A percentile compares a stretch with the other conserved stretches of the same genome.
Evolutionary conservation across 441 rosid species (phyloP).

Genomic region (Brassica hybrid): DNA sequence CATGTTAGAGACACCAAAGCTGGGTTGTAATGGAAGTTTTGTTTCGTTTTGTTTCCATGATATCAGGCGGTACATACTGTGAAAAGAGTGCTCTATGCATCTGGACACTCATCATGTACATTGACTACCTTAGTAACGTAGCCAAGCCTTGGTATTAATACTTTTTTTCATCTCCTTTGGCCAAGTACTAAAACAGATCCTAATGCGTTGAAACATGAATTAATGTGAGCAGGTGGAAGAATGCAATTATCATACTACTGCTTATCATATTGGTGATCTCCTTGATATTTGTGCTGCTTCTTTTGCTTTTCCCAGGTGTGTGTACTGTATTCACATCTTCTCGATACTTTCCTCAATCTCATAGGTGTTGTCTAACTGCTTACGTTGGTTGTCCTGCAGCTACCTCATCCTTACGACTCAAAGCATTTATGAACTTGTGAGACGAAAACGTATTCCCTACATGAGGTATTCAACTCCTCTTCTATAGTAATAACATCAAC

Average conservation of each 20-base stretch:
- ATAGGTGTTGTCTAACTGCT: slow-evolving; percentile 5
- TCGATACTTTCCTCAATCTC: neutral
- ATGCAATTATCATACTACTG: slow-evolving; percentile 67
- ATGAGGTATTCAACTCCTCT: slow-evolving; percentile 59
- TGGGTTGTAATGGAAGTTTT: neutral
- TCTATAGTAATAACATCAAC: slow-evolving; percentile 10
- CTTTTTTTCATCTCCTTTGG: slow-evolving; percentile 20
- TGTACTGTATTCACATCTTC: slow-evolving; percentile 19
- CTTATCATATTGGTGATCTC: slow-evolving; percentile 63
- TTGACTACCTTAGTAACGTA: slow-evolving; percentile 69
- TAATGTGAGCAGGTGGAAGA: slow-evolving; percentile 84
- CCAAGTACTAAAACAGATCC: slow-evolving; percentile 6
- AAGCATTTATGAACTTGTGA: slow-evolving; percentile 95
- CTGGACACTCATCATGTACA: slow-evolving; percentile 86
- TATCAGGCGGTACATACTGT: slow-evolving; percentile 84
- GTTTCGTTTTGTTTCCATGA: slow-evolving; percentile 5
- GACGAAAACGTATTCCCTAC: slow-evolving; percentile 88
- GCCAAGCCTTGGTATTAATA: slow-evolving; percentile 68
- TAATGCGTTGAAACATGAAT: slow-evolving; percentile 18
- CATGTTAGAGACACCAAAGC: neutral
- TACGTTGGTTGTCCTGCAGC: slow-evolving; percentile 52
- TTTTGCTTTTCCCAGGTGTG: slow-evolving; percentile 85
- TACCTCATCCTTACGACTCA: slow-evolving; percentile 95
- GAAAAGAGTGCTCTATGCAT: slow-evolving; percentile 82
- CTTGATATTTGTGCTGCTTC: slow-evolving; percentile 78